phyloP scores from a whole-genome alignment of 768 basidiomycete species.

The Gelatoporia subvermispora region DNA sequence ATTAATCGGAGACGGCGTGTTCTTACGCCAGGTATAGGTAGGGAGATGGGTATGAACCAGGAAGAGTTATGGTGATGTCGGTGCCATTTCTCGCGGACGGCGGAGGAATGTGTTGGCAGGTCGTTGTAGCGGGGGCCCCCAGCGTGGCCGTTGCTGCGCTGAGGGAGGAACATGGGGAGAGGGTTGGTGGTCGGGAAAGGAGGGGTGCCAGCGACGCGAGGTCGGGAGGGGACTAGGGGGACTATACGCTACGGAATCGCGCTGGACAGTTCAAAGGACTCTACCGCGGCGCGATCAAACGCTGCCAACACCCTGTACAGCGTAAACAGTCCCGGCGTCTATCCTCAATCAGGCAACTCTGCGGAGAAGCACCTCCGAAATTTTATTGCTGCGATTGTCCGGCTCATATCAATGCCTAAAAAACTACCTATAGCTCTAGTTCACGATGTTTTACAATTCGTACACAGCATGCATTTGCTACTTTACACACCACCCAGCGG shows the following conservation, averaged over 20 bases:
- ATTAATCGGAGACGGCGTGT: constrained; percentile 53
- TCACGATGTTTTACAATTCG: constrained; percentile 5
- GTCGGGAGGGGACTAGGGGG: constrained; percentile 16
- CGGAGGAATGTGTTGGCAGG: constrained; percentile 48
- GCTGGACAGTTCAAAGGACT: background rate
- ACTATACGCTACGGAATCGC: constrained; percentile 13
- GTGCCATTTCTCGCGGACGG: constrained; percentile 62
- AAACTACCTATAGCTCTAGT: background rate
- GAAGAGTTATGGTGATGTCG: constrained; percentile 38
- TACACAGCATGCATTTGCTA: constrained; percentile 1
- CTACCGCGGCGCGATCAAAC: background rate
- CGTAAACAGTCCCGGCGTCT: no score
- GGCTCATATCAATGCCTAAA: no score
- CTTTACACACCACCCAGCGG: constrained; percentile 36
- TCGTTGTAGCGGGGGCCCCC: constrained; percentile 40
- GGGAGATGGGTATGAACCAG: constrained; percentile 56
- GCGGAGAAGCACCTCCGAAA: no score
- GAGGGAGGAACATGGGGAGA: constrained; percentile 44
- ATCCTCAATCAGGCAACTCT: no score
- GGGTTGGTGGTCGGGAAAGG: constrained; percentile 12
- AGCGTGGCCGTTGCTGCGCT: constrained; percentile 37
- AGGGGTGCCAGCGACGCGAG: constrained; percentile 14
- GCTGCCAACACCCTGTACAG: no score
- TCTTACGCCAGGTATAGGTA: constrained; percentile 57
- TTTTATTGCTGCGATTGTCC: no score